Base-by-base conservation (phyloP, 2,329 filamentous ascomycete species). In the Cercospora citrullina region DNA sequence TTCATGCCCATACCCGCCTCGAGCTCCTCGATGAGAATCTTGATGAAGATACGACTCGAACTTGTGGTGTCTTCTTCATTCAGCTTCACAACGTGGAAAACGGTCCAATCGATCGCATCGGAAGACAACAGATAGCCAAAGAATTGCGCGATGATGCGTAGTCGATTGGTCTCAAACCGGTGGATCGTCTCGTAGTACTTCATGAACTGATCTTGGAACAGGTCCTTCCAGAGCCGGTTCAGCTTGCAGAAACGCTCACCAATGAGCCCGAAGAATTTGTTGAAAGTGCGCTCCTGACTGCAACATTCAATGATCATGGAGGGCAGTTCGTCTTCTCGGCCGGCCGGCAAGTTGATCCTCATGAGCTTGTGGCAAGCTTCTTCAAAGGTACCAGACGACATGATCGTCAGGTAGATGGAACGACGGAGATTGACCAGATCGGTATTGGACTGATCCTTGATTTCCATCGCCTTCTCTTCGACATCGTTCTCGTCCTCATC, bases 171-270 rank as follows among this genome's bases (percentile, higher is more conserved):
- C 79, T 98, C 95, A 79, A 96, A 96, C 16, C 95, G 91, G 80
- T 99, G 95, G 69, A 98, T 98, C 0, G 94, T 98, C 70, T 96
- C 92, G 84, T 97, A 99, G 81, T 98, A 97, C 75, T 94, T 94
- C 69, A 87, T 87, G 79, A 99, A 99, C 23, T 90, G 87, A 72
- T 93, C 88, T 79, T 98, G 93, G 72, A 98, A 98, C 5, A 98
- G 86, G 71, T 96, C 93, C 30, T 89, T 91, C 95, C 95, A 99
- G 61, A 97, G 86, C 23, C 95, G 89, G 80, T 98, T 98, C 76
- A 99, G 89, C 81, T 97, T 97, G 76, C 93, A 92, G 80, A 99
- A 97, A 26, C 94, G 88, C 81, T 99, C 95, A 33, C 92, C 95
- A 65, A 98, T 93, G 71, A 97, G 83, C 12, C 95, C 95, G 76